Conservation (phyloP, 768 basidiomycete genomes). For the Lactarius hengduanensis region DNA sequence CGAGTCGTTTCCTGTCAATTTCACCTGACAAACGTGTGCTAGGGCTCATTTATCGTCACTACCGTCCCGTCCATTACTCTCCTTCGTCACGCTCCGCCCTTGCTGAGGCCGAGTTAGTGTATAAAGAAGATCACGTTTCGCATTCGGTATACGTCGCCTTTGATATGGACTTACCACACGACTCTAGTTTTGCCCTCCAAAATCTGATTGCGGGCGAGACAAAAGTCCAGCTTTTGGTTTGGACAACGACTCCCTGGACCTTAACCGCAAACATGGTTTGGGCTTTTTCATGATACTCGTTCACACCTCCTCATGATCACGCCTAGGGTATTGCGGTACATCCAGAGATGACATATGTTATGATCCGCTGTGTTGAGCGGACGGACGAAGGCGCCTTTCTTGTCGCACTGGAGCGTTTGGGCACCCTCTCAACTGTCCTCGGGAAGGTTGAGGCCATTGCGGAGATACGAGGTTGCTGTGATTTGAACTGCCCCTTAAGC, state of each 20-base stretch:
- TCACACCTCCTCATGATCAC: constrained; percentile 18
- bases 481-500: not conserved
- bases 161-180: constrained; percentile 45
- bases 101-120: constrained; percentile 91
- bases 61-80: constrained; percentile 91
- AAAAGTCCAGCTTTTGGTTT: constrained; percentile 65
- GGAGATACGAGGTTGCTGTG: constrained; percentile 15
- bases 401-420: constrained; percentile 38
- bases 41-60: constrained; percentile 80
- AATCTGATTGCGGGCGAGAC: constrained; percentile 35
- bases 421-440: constrained; percentile 32
- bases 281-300: constrained; percentile 7
- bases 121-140: constrained; percentile 86
- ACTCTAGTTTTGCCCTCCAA: constrained; percentile 33
- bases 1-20: not conserved
- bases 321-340: constrained; percentile 86
- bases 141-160: constrained; percentile 87
- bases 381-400: constrained; percentile 34
- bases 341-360: constrained; percentile 62
- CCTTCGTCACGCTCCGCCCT: constrained; percentile 92
- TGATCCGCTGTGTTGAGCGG: constrained; percentile 39
- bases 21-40: constrained; percentile 31
- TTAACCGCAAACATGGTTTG: constrained; percentile 91
- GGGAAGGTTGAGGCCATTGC: constrained; percentile 44
- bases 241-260: constrained; percentile 99